These are phyloP conservation scores for Globisporangium apiculatum DNA, from an alignment of 352 stramenopile genomes.

Conservation along the genomic window DNA sequence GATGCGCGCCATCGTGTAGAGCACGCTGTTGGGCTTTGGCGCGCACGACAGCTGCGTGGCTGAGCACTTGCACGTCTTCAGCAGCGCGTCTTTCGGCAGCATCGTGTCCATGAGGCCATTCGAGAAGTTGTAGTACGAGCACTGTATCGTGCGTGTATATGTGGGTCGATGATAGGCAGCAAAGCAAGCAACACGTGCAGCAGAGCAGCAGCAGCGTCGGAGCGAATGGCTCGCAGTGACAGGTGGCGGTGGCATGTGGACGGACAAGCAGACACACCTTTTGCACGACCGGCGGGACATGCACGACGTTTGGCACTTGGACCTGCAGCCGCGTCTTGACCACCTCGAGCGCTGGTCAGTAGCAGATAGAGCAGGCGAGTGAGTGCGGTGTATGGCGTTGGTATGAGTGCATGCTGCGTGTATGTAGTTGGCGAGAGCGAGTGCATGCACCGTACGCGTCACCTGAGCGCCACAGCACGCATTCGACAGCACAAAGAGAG, in stretches of 20 bases:
- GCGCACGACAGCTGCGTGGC: constrained; percentile 33
- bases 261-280: constrained; percentile 20
- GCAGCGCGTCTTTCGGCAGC: constrained; percentile 51
- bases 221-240: background rate
- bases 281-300: constrained; percentile 34
- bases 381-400: too few relatives aligned
- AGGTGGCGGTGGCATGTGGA: background rate
- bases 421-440: too few relatives aligned
- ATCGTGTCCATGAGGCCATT: constrained; percentile 82
- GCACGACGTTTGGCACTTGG: constrained; percentile 49
- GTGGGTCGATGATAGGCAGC: background rate
- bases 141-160: constrained; percentile 17
- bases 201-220: background rate
- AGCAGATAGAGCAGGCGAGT: too few relatives aligned
- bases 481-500: background rate
- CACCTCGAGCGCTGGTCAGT: constrained; percentile 59
- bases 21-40: constrained; percentile 34
- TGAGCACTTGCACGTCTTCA: constrained; percentile 47
- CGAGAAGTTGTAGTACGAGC: constrained; percentile 69
- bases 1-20: constrained; percentile 64
- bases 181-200: too few relatives aligned
- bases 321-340: constrained; percentile 81
- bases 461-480: constrained; percentile 22
- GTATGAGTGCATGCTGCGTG: too few relatives aligned
- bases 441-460: constrained; percentile 37